Conservation (phyloP, 306 rosid genomes). For the Sophora flavescens region DNA sequence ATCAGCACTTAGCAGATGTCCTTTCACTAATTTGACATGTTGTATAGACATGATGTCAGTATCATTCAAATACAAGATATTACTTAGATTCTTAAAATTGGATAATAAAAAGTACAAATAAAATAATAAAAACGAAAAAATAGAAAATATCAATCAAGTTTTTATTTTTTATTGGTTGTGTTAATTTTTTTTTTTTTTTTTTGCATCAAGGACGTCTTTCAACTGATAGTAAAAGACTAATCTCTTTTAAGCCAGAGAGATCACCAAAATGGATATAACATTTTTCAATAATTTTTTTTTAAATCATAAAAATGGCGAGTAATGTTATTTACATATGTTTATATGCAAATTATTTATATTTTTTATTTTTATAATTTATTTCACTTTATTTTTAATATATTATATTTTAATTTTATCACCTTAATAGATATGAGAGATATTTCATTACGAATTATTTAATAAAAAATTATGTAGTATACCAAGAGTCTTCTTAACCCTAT, state of each 20-base stretch:
- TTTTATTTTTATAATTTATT: too few species aligned
- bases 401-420: too few species aligned
- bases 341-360: too few species aligned
- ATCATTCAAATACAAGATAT: conserved; percentile 41
- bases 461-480: background rate
- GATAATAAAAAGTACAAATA: background rate
- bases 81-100: conserved; percentile 9
- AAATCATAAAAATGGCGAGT: too few species aligned
- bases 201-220: too few species aligned
- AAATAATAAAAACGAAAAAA: background rate
- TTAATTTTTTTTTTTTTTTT: background rate
- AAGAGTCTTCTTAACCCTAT: background rate
- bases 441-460: background rate
- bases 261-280: too few species aligned
- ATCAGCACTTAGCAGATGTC: conserved; percentile 22
- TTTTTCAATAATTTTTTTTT: too few species aligned
- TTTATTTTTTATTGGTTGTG: conserved; percentile 15
- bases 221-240: too few species aligned
- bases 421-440: background rate
- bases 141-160: conserved; percentile 8
- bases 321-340: too few species aligned
- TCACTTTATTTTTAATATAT: too few species aligned
- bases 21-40: conserved; percentile 32
- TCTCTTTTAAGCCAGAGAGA: too few species aligned
- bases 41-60: conserved; percentile 39